Percentiles rank a stretch among this genome's conserved stretches.
Conservation (phyloP, 805 yeast species). For the Zygoascus biomembranicola region DNA sequence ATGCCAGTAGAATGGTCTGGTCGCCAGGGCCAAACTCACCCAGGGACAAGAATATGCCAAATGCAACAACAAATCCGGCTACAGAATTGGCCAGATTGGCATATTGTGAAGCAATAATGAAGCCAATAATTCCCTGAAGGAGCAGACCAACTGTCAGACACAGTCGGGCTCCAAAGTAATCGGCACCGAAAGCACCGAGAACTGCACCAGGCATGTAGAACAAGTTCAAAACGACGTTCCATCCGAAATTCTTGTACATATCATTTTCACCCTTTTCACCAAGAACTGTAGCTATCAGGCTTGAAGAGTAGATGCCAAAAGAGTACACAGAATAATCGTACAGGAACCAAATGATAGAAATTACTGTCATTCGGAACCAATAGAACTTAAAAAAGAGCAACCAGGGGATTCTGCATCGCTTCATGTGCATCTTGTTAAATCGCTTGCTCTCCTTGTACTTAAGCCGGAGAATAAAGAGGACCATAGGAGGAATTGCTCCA, state of each 20-base stretch:
- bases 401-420: conserved; percentile 56
- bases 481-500: conserved; percentile 79
- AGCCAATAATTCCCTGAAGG: conserved; percentile 70
- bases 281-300: conserved; percentile 50
- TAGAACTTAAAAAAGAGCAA: conserved; percentile 63
- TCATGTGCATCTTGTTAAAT: conserved; percentile 62
- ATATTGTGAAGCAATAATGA: conserved; percentile 69
- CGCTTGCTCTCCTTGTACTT: conserved; percentile 65
- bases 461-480: conserved; percentile 67
- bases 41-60: conserved; percentile 74
- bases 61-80: conserved; percentile 74
- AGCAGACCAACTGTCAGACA: conserved; percentile 62
- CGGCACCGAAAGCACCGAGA: conserved; percentile 73
- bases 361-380: conserved; percentile 67
- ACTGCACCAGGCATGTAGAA: conserved; percentile 90
- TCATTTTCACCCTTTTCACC: conserved; percentile 40
- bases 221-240: conserved; percentile 81
- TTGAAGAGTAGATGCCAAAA: conserved; percentile 73
- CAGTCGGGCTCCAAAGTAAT: conserved; percentile 78
- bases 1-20: conserved; percentile 77
- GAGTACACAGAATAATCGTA: conserved; percentile 88
- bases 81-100: conserved; percentile 46
- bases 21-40: conserved; percentile 96
- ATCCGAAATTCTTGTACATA: conserved; percentile 70
- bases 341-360: conserved; percentile 77